phyloP scores from a whole-genome alignment of 371 early-diverging fungal genomes.

The Capniomyces stellatus region DNA sequence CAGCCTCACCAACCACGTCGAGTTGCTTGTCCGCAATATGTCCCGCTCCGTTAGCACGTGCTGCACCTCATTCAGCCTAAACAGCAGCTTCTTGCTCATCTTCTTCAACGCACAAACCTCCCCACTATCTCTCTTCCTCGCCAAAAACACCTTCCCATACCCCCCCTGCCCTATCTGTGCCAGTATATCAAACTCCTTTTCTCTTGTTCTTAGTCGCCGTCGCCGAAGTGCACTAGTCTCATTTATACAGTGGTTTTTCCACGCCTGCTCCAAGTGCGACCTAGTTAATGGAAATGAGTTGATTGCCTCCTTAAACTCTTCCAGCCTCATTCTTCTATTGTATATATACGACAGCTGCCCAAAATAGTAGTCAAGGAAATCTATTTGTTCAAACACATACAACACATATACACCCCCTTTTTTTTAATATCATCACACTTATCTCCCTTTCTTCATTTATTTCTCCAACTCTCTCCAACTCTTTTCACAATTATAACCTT shows the following conservation, averaged over 20 bases:
- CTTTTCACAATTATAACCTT: no score
- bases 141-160: conserved; percentile 56
- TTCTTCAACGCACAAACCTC: conserved; percentile 48
- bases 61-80: conserved; percentile 36
- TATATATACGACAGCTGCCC: conserved; percentile 51
- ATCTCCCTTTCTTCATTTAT: no score
- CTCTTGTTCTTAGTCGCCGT: conserved; percentile 39
- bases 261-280: conserved; percentile 27
- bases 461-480: no score
- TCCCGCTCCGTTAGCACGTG: conserved; percentile 56
- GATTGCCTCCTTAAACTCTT: conserved; percentile 32
- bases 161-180: conserved; percentile 74
- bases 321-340: conserved; percentile 33
- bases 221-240: conserved; percentile 38
- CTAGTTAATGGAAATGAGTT: conserved; percentile 15
- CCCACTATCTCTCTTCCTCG: conserved; percentile 35
- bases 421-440: no score
- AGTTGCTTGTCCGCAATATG: conserved; percentile 33
- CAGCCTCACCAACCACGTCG: conserved; percentile 59
- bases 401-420: no score
- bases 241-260: conserved; percentile 29
- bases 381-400: no score
- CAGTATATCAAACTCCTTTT: conserved; percentile 46
- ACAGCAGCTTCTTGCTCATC: conserved; percentile 41
- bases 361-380: conserved; percentile 59